These are phyloP conservation scores for Leccinum ambiguum DNA, from an alignment of 1,284 basidiomycete genomes.

Conservation along the genomic window DNA sequence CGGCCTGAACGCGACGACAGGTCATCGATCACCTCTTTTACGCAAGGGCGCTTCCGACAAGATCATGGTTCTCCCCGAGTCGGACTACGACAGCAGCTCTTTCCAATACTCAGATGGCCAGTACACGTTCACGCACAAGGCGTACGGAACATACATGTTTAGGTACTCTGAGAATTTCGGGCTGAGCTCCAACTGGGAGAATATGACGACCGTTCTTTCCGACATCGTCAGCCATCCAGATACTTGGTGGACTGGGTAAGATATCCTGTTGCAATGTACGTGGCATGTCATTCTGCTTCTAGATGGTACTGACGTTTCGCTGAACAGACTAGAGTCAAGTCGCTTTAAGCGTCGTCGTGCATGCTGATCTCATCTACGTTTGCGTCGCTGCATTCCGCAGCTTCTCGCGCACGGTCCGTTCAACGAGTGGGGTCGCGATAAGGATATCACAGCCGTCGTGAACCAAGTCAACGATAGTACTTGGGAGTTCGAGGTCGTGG, in stretches of 20 bases:
- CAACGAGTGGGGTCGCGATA: conserved; percentile 89
- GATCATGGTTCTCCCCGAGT: conserved; percentile 78
- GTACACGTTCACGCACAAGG: conserved; percentile 76
- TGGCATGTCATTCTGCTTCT: conserved; percentile 10
- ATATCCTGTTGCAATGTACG: conserved; percentile 86
- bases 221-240: conserved; percentile 20
- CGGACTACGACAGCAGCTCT: conserved; percentile 70
- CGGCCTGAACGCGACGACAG: conserved; percentile 35
- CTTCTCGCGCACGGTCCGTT: conserved; percentile 83
- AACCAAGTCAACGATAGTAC: not conserved
- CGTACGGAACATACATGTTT: conserved; percentile 52
- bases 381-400: conserved; percentile 78
- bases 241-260: conserved; percentile 70
- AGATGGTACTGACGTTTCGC: conserved; percentile 6
- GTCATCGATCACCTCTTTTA: conserved; percentile 72
- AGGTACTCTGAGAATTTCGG: conserved; percentile 84
- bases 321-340: conserved; percentile 69
- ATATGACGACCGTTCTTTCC: conserved; percentile 61
- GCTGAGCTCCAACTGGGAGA: conserved; percentile 75
- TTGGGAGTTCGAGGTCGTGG: not conserved
- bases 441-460: conserved; percentile 49
- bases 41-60: conserved; percentile 77
- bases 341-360: conserved; percentile 64
- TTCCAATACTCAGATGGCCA: conserved; percentile 61
- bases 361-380: conserved; percentile 70